Evolutionary conservation across 2,329 filamentous ascomycete species (phyloP).

Genomic region (Phialemoniopsis sp.): DNA sequence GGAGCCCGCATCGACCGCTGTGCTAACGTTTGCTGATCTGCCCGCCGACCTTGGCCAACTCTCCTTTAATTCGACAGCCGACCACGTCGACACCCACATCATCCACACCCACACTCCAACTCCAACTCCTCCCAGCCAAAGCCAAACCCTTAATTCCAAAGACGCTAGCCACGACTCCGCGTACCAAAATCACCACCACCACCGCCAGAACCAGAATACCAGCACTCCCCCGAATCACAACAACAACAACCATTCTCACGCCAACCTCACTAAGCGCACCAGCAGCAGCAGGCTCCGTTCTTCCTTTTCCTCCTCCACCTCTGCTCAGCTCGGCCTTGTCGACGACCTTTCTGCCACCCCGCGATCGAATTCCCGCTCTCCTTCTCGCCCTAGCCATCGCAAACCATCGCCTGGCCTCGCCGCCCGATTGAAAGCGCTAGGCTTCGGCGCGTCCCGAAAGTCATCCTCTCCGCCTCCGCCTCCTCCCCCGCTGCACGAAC

Average conservation of each 20-base stretch:
- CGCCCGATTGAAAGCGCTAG: conserved; percentile 60
- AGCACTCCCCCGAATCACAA: conserved; percentile 12
- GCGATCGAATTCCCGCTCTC: conserved; percentile 6
- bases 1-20: conserved; percentile 5
- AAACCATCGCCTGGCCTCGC: conserved; percentile 62
- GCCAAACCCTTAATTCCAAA: conserved; percentile 8
- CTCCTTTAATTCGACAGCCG: conserved; percentile 16
- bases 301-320: conserved; percentile 15
- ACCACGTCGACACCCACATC: conserved; percentile 12
- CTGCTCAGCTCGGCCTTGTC: conserved; percentile 6
- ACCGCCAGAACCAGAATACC: conserved; percentile 13
- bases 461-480: conserved; percentile 27
- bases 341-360: conserved; percentile 3
- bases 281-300: not conserved
- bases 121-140: conserved; percentile 5
- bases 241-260: conserved; percentile 11
- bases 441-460: conserved; percentile 45
- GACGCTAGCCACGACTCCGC: conserved; percentile 6
- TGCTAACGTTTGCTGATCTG: conserved; percentile 35
- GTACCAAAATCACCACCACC: conserved; percentile 9
- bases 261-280: conserved; percentile 6
- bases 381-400: conserved; percentile 14
- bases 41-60: conserved; percentile 34
- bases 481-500: conserved; percentile 28
- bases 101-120: conserved; percentile 10